Percentiles rank a stretch among this genome's conserved stretches.
These are phyloP conservation scores for Hypoxylon subgilvum DNA, from an alignment of 495 filamentous ascomycete species.

Conservation along the genomic window DNA sequence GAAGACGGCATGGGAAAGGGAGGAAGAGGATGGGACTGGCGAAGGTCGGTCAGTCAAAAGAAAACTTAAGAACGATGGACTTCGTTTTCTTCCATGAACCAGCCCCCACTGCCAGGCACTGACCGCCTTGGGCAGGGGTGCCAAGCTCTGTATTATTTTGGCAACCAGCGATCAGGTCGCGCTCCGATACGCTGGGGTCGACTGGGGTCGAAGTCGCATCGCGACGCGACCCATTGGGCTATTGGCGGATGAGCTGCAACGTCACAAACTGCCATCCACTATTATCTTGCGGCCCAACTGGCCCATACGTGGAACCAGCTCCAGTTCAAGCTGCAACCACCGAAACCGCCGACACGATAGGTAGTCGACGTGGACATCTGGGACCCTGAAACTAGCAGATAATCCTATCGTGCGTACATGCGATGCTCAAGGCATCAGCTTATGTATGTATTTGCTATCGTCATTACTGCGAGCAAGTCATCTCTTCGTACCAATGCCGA, in stretches of 20 bases:
- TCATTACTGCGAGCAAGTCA: too few relatives aligned
- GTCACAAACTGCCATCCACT: slow-evolving; percentile 23
- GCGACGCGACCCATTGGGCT: slow-evolving; percentile 31
- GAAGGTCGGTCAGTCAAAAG: slow-evolving; percentile 15
- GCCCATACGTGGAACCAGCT: slow-evolving; percentile 23
- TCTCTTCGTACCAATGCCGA: too few relatives aligned
- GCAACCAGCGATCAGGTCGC: slow-evolving; percentile 28
- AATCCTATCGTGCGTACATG: slow-evolving; percentile 13
- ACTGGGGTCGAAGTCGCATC: slow-evolving; percentile 26
- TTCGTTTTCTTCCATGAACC: slow-evolving; percentile 14
- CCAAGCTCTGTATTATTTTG: slow-evolving; percentile 32
- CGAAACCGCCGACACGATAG: slow-evolving; percentile 24
- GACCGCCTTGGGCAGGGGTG: slow-evolving; percentile 31
- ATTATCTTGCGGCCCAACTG: slow-evolving; percentile 36
- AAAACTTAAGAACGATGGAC: slow-evolving; percentile 20
- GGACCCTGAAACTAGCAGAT: slow-evolving; percentile 12
- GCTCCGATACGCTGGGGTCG: slow-evolving; percentile 36
- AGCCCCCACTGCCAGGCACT: slow-evolving; percentile 25
- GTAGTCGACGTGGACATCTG: slow-evolving; percentile 33
- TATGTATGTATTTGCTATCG: too few relatives aligned
- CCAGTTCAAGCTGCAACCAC: neutral
- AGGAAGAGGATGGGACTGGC: slow-evolving; percentile 1
- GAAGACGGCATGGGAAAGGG: slow-evolving; percentile 31
- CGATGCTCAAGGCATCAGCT: slow-evolving; percentile 1
- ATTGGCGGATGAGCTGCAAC: slow-evolving; percentile 36